Conservation (phyloP, 2,329 filamentous ascomycete genomes). For the Cryphonectria parasitica region DNA sequence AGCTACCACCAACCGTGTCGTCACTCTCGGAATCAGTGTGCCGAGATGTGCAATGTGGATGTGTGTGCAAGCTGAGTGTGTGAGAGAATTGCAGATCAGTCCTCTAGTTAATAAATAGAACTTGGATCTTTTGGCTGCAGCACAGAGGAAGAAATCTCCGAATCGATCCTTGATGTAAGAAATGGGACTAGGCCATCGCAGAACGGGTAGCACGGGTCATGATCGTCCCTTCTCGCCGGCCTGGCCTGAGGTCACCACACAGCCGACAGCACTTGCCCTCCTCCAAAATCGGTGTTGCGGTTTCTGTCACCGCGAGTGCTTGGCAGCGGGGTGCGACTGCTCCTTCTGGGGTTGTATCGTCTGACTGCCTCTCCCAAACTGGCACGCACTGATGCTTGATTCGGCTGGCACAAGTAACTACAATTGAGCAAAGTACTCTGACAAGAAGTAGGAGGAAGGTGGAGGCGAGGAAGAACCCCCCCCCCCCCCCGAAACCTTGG, state of each 20-base stretch:
- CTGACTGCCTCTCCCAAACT: not conserved
- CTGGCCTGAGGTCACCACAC: not conserved
- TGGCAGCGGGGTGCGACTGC: too few species aligned
- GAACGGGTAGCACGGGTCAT: not conserved
- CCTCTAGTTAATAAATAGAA: not conserved
- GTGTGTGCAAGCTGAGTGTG: not conserved
- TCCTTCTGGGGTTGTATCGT: not conserved
- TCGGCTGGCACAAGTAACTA: too few species aligned
- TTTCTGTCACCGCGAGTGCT: too few species aligned
- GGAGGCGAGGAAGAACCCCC: too few species aligned
- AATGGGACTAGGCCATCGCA: not conserved
- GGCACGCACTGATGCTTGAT: too few species aligned
- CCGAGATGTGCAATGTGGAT: not conserved
- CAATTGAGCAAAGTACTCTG: too few species aligned
- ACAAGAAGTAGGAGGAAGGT: too few species aligned
- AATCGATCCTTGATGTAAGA: not conserved
- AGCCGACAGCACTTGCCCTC: not conserved
- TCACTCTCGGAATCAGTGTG: not conserved
- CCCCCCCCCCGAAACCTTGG: too few species aligned
- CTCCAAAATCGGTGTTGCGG: too few species aligned
- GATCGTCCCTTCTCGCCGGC: not conserved
- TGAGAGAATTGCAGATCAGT: not conserved
- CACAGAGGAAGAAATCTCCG: not conserved
- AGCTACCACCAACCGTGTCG: not conserved
- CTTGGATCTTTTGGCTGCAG: not conserved